phyloP scores from a whole-genome alignment of 2,329 filamentous ascomycete genomes.

The Rutstroemia sp. region DNA sequence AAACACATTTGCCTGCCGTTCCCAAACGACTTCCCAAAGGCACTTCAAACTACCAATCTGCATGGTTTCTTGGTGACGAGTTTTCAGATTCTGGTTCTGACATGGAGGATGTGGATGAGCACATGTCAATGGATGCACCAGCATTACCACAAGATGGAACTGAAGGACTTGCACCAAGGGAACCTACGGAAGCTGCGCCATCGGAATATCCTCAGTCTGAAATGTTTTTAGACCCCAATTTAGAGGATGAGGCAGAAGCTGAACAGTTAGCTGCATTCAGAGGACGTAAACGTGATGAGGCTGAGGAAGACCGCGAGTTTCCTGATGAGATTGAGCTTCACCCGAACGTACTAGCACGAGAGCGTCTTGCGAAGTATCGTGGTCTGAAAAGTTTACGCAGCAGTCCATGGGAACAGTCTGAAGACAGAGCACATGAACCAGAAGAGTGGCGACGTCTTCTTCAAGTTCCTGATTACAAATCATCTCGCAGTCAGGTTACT shows the following conservation, averaged over 20 bases:
- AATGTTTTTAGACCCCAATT: constrained; percentile 70
- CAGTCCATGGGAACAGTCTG: constrained; percentile 81
- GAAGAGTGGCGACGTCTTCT: constrained; percentile 83
- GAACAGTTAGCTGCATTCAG: constrained; percentile 77
- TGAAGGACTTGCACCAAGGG: constrained; percentile 58
- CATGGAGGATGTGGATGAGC: constrained; percentile 61
- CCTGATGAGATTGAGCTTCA: constrained; percentile 95
- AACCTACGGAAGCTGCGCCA: constrained; percentile 68
- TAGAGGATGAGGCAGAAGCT: constrained; percentile 74
- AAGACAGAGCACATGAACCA: constrained; percentile 80
- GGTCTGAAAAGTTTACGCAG: constrained; percentile 87
- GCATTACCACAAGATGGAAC: constrained; percentile 76
- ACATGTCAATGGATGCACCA: constrained; percentile 43
- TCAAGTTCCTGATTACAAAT: constrained; percentile 83
- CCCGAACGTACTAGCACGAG: constrained; percentile 76
- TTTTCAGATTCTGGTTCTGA: constrained; percentile 79
- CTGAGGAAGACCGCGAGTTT: constrained; percentile 87
- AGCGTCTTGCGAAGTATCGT: constrained; percentile 78
- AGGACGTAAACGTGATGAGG: constrained; percentile 68
- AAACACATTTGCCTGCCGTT: constrained; percentile 49
- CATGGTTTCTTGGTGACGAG: constrained; percentile 78
- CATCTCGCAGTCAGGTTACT: constrained; percentile 66
- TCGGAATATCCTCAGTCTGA: constrained; percentile 93
- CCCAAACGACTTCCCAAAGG: constrained; percentile 80
- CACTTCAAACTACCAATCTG: constrained; percentile 88